These are phyloP conservation scores for Cucurbitaria berberidis DNA, from an alignment of 2,329 filamentous ascomycete species.

Conservation along the genomic window DNA sequence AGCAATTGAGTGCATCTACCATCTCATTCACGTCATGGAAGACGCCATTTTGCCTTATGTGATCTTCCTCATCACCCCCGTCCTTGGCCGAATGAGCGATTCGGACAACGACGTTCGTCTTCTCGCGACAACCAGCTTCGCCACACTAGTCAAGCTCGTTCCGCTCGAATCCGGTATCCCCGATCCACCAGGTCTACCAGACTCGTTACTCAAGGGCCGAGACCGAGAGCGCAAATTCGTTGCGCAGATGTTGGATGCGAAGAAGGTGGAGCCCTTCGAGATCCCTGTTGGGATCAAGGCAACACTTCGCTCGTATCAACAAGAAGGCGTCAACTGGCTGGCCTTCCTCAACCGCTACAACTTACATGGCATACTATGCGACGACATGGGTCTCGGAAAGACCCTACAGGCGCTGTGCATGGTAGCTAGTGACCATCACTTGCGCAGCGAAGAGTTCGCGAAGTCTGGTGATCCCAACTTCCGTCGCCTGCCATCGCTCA, in stretches of 20 bases:
- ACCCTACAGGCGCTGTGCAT: constrained; percentile 97
- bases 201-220: constrained; percentile 84
- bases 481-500: constrained; percentile 83
- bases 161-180: constrained; percentile 96
- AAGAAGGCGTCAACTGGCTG: constrained; percentile 98
- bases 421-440: constrained; percentile 94
- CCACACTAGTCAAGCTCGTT: constrained; percentile 94
- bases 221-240: constrained; percentile 97
- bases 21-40: constrained; percentile 97
- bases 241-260: constrained; percentile 91
- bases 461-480: constrained; percentile 80
- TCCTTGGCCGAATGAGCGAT: constrained; percentile 97
- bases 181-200: constrained; percentile 89
- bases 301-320: constrained; percentile 93
- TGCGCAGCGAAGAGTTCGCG: constrained; percentile 86
- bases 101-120: constrained; percentile 94
- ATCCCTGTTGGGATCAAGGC: constrained; percentile 98
- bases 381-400: constrained; percentile 99
- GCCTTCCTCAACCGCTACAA: constrained; percentile 98
- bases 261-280: constrained; percentile 92
- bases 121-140: constrained; percentile 95
- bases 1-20: constrained; percentile 93
- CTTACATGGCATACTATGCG: constrained; percentile 95
- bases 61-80: constrained; percentile 97
- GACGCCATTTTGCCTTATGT: constrained; percentile 95